Base-by-base conservation (phyloP, 768 basidiomycete species). In the Boletus sensibilis region DNA sequence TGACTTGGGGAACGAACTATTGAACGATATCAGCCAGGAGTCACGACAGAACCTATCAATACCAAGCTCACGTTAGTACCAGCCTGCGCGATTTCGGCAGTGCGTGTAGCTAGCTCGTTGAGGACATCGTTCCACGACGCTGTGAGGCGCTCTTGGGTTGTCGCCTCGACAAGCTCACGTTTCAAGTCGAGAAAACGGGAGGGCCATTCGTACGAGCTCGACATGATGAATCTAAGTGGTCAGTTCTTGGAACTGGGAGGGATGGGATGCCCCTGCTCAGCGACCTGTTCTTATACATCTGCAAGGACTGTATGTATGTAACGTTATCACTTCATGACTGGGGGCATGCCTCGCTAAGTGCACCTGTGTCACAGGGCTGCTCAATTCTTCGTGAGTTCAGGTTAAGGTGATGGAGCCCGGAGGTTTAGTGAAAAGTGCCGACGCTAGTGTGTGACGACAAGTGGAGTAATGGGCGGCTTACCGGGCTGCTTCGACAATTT, bases 1-100 rank as follows among this genome's bases (percentile, higher is more conserved):
- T 73, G 47, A 89, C 79, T 68, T 83, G 81, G 4, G 87, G 86
- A 38, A 89, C 76, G 60, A 77, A 80, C 86, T 87, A 44, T 54
- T 18, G 18, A 52, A 25, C 8, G 25, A 33, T 23, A 10, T 29
- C 37, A 49, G 20, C 47, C 43, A 50, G 12, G 7, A 23, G 31
- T 29, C 18, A 50, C 48, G 14, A 3, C n/a, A 39, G 52, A 20
- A 20, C 4, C 4, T 11, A 25, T 37, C 11, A 4, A 40, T 1
- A 27, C 38, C 25, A 50, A 29, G 7, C 79, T 52, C 61, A 85
- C 87, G 44, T 82, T 72, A 0, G 80, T 69, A 3, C 84, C 84
- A 55, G 74, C 67, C 46, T 73, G 62, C 2, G 74, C 74, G 39
- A 87, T 80, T 27, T 72, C 73, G 38, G 72, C 68, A 10, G 80